Percentiles rank a stretch among this genome's conserved stretches.
These are phyloP conservation scores for Teunomyces pallodes DNA, from an alignment of 805 yeast species.

Conservation along the genomic window DNA sequence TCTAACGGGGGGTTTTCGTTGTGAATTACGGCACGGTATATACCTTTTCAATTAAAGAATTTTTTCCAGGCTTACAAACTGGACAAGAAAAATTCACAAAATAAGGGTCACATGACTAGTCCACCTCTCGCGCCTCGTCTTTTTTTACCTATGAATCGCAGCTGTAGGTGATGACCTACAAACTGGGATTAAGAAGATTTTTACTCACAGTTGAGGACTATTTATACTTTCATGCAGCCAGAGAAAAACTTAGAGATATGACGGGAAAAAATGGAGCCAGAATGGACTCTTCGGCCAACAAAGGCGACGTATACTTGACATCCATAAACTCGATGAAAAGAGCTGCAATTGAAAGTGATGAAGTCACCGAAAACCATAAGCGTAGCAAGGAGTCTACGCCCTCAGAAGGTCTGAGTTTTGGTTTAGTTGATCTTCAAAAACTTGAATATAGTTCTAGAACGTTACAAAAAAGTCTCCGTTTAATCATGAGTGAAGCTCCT, in stretches of 20 bases:
- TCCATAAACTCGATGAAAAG: neutral
- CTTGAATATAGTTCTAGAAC: constrained; percentile 38
- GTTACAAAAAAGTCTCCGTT: constrained; percentile 15
- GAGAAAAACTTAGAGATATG: neutral
- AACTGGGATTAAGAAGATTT: neutral
- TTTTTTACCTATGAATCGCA: neutral
- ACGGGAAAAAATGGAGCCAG: constrained; percentile 2
- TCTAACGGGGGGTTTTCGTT: neutral
- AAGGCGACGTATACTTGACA: neutral
- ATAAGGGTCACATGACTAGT: neutral
- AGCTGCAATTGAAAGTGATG: neutral
- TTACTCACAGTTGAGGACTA: neutral
- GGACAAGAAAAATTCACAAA: neutral
- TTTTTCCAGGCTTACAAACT: neutral
- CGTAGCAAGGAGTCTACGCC: neutral
- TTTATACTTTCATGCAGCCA: constrained; percentile 1
- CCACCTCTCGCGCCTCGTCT: neutral
- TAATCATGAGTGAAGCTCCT: constrained; percentile 49
- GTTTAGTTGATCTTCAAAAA: constrained; percentile 34
- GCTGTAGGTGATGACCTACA: neutral
- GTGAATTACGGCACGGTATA: too few species aligned
- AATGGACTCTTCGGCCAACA: neutral
- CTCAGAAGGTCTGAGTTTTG: neutral
- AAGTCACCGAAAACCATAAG: neutral
- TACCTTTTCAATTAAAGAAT: neutral